Percentiles rank a stretch among this genome's conserved stretches.
Evolutionary conservation across 768 basidiomycete species (phyloP).

Genomic region (Phanerochaete carnosa): DNA sequence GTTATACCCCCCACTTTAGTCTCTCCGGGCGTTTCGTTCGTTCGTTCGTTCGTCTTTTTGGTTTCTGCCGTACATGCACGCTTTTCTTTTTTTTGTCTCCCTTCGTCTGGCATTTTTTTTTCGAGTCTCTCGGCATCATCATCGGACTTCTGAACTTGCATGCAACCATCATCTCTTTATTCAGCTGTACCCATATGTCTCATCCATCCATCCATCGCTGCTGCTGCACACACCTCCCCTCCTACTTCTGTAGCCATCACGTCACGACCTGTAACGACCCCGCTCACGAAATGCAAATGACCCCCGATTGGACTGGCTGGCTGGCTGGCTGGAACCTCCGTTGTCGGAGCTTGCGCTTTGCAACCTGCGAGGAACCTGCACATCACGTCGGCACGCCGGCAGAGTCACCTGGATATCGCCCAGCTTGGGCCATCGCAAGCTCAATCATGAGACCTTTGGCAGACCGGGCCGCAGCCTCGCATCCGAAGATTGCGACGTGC

Average conservation of each 20-base stretch:
- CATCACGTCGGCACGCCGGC: background rate
- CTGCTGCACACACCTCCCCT: background rate
- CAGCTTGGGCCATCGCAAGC: background rate
- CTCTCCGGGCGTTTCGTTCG: background rate
- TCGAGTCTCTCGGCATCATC: background rate
- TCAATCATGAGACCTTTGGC: background rate
- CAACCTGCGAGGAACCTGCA: background rate
- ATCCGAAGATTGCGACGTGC: too few species aligned
- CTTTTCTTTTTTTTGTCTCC: background rate
- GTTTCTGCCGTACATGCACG: background rate
- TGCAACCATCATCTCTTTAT: background rate
- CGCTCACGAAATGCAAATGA: background rate
- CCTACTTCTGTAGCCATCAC: conserved; percentile 5
- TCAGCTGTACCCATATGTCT: conserved; percentile 8
- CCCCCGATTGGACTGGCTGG: too few species aligned
- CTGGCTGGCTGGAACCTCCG: background rate
- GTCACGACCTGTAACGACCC: conserved; percentile 13
- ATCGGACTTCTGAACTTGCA: conserved; percentile 2
- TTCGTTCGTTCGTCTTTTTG: background rate
- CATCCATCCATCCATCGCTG: too few species aligned
- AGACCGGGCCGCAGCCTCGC: background rate
- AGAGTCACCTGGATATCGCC: background rate
- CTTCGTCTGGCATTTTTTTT: too few species aligned
- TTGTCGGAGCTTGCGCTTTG: background rate
- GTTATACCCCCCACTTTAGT: background rate